Conservation (phyloP, 1,139 yeast species). For the Magnusiomyces fungicola region DNA sequence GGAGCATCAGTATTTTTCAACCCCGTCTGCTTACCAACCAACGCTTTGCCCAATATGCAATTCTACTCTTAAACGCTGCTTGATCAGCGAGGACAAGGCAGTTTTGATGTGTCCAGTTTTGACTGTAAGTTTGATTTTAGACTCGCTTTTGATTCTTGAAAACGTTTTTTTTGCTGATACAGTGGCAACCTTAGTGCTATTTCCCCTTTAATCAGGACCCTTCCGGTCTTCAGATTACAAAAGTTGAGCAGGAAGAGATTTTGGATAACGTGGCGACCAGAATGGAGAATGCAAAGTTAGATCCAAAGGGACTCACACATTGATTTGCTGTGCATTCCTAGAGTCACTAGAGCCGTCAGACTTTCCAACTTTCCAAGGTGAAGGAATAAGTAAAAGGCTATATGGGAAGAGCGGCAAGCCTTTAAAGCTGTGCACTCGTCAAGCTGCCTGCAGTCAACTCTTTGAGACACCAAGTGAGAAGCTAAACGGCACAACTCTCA, state of each 20-base stretch:
- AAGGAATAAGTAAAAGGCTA: background rate
- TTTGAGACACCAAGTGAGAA: no score
- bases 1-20: background rate
- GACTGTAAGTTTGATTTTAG: constrained; percentile 13
- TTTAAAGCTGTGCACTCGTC: no score
- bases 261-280: constrained; percentile 19
- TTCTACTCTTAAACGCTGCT: constrained; percentile 26
- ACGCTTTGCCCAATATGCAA: constrained; percentile 30
- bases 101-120: constrained; percentile 30
- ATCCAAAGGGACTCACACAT: constrained; percentile 9
- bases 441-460: no score
- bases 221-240: constrained; percentile 10
- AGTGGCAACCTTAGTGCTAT: constrained; percentile 25
- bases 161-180: background rate
- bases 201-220: constrained; percentile 32
- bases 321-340: no score
- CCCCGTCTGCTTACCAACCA: background rate
- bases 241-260: constrained; percentile 18
- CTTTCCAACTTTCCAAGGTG: background rate
- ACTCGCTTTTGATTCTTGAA: background rate
- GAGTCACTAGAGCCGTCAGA: no score
- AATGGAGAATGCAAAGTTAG: constrained; percentile 19
- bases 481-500: no score
- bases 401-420: background rate
- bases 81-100: constrained; percentile 33